Base-by-base conservation (phyloP, 768 basidiomycete genomes). In the Paxillus rubicundulus region DNA sequence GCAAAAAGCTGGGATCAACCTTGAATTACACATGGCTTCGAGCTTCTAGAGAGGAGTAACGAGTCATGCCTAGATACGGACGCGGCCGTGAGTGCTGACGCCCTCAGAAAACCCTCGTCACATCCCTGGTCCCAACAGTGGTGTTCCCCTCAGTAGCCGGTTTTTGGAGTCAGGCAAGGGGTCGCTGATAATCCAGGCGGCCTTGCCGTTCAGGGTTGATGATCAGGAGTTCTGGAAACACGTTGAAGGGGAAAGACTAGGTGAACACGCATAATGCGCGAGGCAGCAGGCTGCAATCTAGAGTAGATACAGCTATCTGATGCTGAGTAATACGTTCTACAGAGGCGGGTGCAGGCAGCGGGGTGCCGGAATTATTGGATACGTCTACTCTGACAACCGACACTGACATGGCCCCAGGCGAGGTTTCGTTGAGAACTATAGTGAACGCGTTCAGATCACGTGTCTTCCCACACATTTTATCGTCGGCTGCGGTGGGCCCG, bases 251-350 rank as follows among this genome's bases (percentile, higher is more conserved):
- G 52, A 50, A 46, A 6, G 24, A 45, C 50, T 21, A 33, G 30
- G 50, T 16, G 33, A 50, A 61, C 66, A 69, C 32, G 66, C 60
- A 43, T 58, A 57, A 61, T 61, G 36, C 24, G 66, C 37, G 55
- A 54, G 66, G 65, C 33, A 39, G 33, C 34, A 39, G 66, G 65
- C 33, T 42, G 33, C 34, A 39, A 47, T 53, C 60, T 47, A 18
- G 41, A 39, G 39, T 34, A 33, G 36, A 41, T 44, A 18, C 17
- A 50, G 30, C 43, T 8, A 24, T 45, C 32, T 34, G 28, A 46
- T 38, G 36, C 21, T 18, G 30, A 30, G 18, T 42, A 40, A 46
- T 42, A 34, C 54, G 38, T 30, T 28, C 40, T 36, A 52, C 42
- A n/a, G 17, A 43, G 39, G 17, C 37, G 20, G 21, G 30, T 47